Percentiles rank a stretch among this genome's conserved stretches.
These are phyloP conservation scores for Entelexis sorbosivorans DNA, from an alignment of 1,139 yeast genomes.

Conservation along the genomic window DNA sequence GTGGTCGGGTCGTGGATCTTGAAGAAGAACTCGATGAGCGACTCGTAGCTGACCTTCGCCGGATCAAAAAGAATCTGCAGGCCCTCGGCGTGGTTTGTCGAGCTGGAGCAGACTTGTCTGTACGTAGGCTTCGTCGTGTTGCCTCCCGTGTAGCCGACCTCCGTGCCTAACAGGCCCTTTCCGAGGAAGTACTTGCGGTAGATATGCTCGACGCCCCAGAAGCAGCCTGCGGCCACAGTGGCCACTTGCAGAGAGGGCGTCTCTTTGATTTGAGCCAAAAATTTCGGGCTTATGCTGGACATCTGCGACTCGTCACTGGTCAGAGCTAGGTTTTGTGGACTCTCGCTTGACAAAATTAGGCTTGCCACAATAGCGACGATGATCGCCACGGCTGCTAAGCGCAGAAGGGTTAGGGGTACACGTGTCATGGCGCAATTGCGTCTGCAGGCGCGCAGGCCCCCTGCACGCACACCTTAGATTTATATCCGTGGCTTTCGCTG, in stretches of 20 bases:
- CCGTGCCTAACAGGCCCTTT: constrained; percentile 60
- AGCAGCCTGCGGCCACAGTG: constrained; percentile 47
- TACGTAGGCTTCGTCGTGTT: constrained; percentile 49
- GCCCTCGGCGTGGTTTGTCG: constrained; percentile 57
- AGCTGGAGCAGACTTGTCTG: constrained; percentile 62
- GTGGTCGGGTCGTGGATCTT: constrained; percentile 75
- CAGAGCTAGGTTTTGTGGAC: background rate
- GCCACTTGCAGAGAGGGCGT: constrained; percentile 28
- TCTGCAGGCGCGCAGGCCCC: too few relatives aligned
- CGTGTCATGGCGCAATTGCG: background rate
- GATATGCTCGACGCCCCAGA: constrained; percentile 91
- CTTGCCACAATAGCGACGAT: constrained; percentile 1
- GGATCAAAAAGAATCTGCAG: constrained; percentile 80
- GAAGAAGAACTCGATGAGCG: constrained; percentile 72
- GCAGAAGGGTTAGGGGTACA: background rate
- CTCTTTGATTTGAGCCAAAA: constrained; percentile 25
- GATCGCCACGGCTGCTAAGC: background rate
- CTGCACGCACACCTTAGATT: too few relatives aligned
- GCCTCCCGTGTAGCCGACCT: constrained; percentile 91
- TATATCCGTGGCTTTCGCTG: background rate
- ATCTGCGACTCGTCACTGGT: background rate
- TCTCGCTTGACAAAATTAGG: background rate
- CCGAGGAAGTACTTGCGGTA: constrained; percentile 53
- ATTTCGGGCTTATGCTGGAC: constrained; percentile 22
- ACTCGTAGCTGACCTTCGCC: constrained; percentile 42